A percentile compares a stretch with the other conserved stretches of the same genome.
phyloP scores from a whole-genome alignment of 1,284 basidiomycete species.

The Irpex sp. region DNA sequence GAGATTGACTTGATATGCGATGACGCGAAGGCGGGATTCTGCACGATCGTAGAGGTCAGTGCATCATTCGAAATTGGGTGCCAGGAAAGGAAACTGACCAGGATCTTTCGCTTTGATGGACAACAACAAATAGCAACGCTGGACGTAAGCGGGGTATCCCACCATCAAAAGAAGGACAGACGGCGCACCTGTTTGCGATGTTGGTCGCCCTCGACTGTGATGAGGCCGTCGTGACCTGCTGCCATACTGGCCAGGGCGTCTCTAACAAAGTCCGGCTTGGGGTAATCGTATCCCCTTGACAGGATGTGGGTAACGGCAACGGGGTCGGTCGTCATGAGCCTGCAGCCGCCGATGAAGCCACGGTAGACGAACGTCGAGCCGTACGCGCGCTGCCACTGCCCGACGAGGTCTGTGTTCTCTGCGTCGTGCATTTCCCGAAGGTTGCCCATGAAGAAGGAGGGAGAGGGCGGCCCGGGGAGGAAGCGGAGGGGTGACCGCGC shows the following conservation, averaged over 20 bases:
- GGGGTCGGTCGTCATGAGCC: conserved; percentile 60
- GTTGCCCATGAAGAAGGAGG: conserved; percentile 53
- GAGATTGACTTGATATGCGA: conserved; percentile 51
- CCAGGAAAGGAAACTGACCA: conserved; percentile 26
- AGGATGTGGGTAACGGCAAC: conserved; percentile 60
- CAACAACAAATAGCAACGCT: not conserved
- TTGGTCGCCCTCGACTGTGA: conserved; percentile 47
- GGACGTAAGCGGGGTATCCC: not conserved
- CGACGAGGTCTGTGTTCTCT: conserved; percentile 51
- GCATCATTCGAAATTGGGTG: not conserved
- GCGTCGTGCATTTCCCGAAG: conserved; percentile 53
- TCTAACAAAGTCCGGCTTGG: conserved; percentile 62
- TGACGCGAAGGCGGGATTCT: conserved; percentile 58
- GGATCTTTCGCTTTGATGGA: conserved; percentile 34
- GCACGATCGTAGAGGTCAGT: not conserved
- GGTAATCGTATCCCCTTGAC: conserved; percentile 56
- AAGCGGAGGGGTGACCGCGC: conserved; percentile 34
- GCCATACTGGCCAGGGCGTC: conserved; percentile 54
- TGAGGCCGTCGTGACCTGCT: conserved; percentile 42
- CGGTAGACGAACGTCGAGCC: conserved; percentile 53
- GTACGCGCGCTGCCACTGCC: conserved; percentile 43
- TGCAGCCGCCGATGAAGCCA: conserved; percentile 49
- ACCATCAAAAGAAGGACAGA: not conserved
- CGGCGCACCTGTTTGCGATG: conserved; percentile 50
- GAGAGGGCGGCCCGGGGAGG: conserved; percentile 35